phyloP scores from a whole-genome alignment of 2,329 filamentous ascomycete genomes.

The Curvularia sp. region DNA sequence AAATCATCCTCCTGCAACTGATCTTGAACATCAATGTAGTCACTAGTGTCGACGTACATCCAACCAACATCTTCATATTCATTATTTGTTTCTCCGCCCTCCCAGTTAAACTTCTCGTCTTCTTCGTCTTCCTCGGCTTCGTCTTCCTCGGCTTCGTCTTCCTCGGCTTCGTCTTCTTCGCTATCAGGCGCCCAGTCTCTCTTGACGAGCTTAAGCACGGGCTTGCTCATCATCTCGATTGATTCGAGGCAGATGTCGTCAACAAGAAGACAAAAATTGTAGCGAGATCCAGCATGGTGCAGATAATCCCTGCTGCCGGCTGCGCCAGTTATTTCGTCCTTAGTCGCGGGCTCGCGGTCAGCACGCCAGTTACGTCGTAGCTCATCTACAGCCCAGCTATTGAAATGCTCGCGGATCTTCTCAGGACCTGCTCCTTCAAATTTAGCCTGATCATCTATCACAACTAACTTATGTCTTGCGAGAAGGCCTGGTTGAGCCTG shows the following conservation, averaged over 20 bases:
- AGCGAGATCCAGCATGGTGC: constrained; percentile 2
- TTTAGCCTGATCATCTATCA: constrained; percentile 1
- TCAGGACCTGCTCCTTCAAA: constrained; percentile 5
- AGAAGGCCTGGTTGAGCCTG: constrained; percentile 4
- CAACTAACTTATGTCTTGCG: constrained; percentile 4
- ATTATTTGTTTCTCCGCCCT: constrained; percentile 1
- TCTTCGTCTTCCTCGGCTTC: constrained; percentile 5
- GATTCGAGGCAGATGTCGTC: constrained; percentile 8
- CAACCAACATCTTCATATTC: constrained; percentile 3
- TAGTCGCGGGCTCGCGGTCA: background rate
- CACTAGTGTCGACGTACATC: background rate
- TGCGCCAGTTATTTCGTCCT: background rate
- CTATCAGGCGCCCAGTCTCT: constrained; percentile 2
- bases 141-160: too few relatives aligned
- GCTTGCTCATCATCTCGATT: background rate
- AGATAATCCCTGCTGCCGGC: constrained; percentile 5
- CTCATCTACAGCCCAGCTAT: constrained; percentile 1
- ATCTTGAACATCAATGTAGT: constrained; percentile 2
- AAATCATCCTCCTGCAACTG: background rate
- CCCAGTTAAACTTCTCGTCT: constrained; percentile 7
- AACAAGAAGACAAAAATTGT: constrained; percentile 5
- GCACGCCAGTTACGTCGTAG: constrained; percentile 7
- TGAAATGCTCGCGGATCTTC: constrained; percentile 7
- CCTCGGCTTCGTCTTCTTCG: constrained; percentile 3
- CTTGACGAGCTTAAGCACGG: constrained; percentile 6